These are phyloP conservation scores for Parietichytrium sp. DNA, from an alignment of 108 stramenopile genomes.

Conservation along the genomic window DNA sequence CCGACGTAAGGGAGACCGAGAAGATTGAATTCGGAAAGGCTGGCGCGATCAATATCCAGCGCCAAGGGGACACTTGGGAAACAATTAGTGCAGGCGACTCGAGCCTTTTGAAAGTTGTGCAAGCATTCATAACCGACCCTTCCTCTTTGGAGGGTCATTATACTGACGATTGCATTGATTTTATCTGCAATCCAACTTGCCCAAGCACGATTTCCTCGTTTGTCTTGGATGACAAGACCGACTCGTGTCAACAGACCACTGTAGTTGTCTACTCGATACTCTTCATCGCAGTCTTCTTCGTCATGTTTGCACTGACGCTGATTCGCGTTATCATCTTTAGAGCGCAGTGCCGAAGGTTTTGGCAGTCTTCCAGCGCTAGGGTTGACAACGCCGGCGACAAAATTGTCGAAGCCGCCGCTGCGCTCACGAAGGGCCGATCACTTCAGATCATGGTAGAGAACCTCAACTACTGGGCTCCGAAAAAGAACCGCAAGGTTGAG, in stretches of 20 bases:
- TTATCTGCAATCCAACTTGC: not conserved
- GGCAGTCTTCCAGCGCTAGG: too few relatives aligned
- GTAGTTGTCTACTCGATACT: not conserved
- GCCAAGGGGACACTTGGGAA: not conserved
- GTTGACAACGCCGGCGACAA: too few relatives aligned
- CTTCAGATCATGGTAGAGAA: constrained; percentile 28
- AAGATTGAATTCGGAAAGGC: not conserved
- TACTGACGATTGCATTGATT: too few relatives aligned
- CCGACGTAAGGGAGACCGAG: not conserved
- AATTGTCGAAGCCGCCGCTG: too few relatives aligned
- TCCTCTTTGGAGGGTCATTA: too few relatives aligned
- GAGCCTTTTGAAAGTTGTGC: too few relatives aligned
- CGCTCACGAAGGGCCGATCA: not conserved
- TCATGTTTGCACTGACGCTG: not conserved
- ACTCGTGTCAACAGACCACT: not conserved
- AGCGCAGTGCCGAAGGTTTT: not conserved
- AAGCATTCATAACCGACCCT: too few relatives aligned
- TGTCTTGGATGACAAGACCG: not conserved
- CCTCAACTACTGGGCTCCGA: constrained; percentile 3
- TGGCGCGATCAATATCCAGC: constrained; percentile 1
- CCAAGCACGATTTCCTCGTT: not conserved
- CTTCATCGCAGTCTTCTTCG: not conserved
- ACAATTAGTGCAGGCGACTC: too few relatives aligned
- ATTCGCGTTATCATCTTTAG: not conserved
- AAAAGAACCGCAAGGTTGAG: not conserved